Evolutionary conservation across 805 yeast species (phyloP).

Genomic region (Starmerella riodocensis): DNA sequence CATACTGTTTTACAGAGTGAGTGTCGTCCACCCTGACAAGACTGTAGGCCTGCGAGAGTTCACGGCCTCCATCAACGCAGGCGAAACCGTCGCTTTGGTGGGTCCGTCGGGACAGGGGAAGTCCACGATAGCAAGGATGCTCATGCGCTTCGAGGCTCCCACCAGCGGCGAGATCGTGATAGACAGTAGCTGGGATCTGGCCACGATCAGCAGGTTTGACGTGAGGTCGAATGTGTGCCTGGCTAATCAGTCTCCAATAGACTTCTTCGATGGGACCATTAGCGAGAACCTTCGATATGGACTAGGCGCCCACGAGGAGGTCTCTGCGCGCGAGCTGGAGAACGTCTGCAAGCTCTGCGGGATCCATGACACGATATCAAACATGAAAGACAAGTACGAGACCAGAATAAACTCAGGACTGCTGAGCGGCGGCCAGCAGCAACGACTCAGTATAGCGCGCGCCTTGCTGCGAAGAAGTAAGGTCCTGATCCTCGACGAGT

Average conservation of each 20-base stretch:
- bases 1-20: conserved; percentile 10
- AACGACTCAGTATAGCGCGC: conserved; percentile 71
- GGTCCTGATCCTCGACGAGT: conserved; percentile 65
- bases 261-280: conserved; percentile 60
- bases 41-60: conserved; percentile 32
- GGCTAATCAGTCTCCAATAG: conserved; percentile 59
- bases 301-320: not conserved
- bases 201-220: conserved; percentile 33
- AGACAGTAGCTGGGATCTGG: conserved; percentile 36
- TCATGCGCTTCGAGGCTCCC: conserved; percentile 41
- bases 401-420: conserved; percentile 40
- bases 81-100: conserved; percentile 50
- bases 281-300: conserved; percentile 42
- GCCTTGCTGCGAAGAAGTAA: conserved; percentile 58
- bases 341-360: conserved; percentile 33
- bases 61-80: conserved; percentile 32
- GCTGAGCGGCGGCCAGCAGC: conserved; percentile 85
- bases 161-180: conserved; percentile 32
- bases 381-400: conserved; percentile 44
- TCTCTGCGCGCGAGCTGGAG: not conserved
- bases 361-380: conserved; percentile 40
- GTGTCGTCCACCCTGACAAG: conserved; percentile 14
- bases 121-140: conserved; percentile 52
- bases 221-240: conserved; percentile 46
- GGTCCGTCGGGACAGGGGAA: conserved; percentile 92